phyloP scores from a whole-genome alignment of 345 rosid genomes.

The Syzygium oleosum region DNA sequence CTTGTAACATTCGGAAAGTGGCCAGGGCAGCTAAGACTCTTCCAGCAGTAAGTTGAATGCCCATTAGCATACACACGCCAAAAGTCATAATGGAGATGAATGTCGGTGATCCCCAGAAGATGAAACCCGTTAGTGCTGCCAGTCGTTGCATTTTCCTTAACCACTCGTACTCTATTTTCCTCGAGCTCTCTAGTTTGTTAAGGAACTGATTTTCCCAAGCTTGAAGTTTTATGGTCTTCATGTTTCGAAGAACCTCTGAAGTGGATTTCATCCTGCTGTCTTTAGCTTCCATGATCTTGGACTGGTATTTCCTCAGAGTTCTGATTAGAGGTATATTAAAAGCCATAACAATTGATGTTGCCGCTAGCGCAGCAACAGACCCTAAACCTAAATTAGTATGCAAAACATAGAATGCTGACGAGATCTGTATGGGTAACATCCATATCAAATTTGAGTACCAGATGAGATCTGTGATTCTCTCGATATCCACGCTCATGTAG shows the following conservation, averaged over 20 bases:
- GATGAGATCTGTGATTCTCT: conserved; percentile 66
- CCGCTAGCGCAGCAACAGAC: conserved; percentile 64
- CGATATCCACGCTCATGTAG: conserved; percentile 85
- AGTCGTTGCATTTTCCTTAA: conserved; percentile 61
- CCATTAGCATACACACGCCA: conserved; percentile 50
- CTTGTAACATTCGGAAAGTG: conserved; percentile 87
- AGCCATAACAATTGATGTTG: conserved; percentile 67
- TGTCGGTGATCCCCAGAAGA: conserved; percentile 91
- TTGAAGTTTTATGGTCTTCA: conserved; percentile 87
- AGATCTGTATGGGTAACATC: conserved; percentile 85
- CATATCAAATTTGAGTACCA: conserved; percentile 64
- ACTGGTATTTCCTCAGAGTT: conserved; percentile 61
- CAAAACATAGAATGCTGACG: conserved; percentile 59
- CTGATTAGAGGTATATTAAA: conserved; percentile 72
- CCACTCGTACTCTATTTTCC: conserved; percentile 56
- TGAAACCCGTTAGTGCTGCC: conserved; percentile 54
- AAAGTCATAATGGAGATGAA: conserved; percentile 77
- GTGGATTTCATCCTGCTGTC: conserved; percentile 84
- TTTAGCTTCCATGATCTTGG: conserved; percentile 80
- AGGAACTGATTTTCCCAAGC: conserved; percentile 81
- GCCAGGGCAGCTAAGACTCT: conserved; percentile 81
- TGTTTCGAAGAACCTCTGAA: conserved; percentile 71
- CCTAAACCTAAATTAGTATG: conserved; percentile 60
- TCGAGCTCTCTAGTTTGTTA: conserved; percentile 40
- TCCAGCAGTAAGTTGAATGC: conserved; percentile 77